Conservation (phyloP, 2,329 filamentous ascomycete species). For the Pseudogymnoascus sp. region DNA sequence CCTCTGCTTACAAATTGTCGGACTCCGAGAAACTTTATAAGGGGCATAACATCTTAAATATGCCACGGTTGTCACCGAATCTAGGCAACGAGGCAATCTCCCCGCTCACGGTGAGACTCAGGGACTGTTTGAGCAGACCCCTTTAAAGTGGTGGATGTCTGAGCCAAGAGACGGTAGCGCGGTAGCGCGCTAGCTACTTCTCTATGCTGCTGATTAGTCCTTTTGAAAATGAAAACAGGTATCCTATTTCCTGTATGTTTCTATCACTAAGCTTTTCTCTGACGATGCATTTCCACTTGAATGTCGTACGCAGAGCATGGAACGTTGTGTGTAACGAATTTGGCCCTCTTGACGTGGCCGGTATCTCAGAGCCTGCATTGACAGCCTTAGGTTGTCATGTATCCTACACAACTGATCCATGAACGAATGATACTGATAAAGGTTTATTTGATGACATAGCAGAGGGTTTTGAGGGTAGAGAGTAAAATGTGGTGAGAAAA, state of each 20-base stretch:
- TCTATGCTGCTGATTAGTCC: background rate
- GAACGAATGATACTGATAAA: background rate
- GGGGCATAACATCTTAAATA: background rate
- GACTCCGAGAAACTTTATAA: background rate
- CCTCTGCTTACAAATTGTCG: background rate
- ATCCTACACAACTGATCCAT: background rate
- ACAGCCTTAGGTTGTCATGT: too few relatives aligned
- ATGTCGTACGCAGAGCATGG: background rate
- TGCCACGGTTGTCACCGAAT: background rate
- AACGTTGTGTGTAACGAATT: background rate
- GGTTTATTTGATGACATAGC: background rate
- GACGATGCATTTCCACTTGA: background rate
- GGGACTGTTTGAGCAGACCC: background rate
- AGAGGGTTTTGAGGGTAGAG: background rate
- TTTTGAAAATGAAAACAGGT: background rate
- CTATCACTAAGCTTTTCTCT: background rate
- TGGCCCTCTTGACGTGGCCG: background rate
- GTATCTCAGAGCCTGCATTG: background rate
- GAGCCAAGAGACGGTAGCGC: background rate
- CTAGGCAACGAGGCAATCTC: background rate
- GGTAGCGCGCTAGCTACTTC: background rate
- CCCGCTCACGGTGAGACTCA: background rate
- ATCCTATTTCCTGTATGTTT: background rate
- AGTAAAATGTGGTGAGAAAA: background rate
- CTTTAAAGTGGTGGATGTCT: background rate